Evolutionary conservation across 495 filamentous ascomycete species (phyloP).

Genomic region (Penicillium arizonense): DNA sequence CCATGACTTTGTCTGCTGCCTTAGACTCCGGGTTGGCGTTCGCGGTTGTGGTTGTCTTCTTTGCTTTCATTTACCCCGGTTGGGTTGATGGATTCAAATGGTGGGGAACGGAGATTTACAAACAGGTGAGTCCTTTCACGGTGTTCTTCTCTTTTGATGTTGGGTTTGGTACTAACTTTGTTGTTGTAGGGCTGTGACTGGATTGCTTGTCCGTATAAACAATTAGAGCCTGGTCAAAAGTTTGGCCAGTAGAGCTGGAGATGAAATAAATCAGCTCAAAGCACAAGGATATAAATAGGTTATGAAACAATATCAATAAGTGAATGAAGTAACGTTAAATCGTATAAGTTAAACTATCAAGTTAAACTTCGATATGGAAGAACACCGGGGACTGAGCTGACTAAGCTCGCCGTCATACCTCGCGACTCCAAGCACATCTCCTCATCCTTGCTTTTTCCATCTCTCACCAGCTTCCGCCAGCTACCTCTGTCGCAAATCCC

Average conservation of each 20-base stretch:
- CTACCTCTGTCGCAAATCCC: not conserved
- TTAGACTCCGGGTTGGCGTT: conserved; percentile 80
- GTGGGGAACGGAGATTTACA: conserved; percentile 33
- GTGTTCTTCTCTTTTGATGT: not conserved
- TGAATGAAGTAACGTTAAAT: too few relatives aligned
- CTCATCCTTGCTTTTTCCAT: not conserved
- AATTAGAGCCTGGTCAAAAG: conserved; percentile 23
- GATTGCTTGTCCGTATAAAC: conserved; percentile 27
- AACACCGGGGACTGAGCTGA: not conserved
- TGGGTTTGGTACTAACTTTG: not conserved
- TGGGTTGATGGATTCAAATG: conserved; percentile 26
- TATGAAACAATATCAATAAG: not conserved
- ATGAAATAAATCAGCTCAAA: not conserved
- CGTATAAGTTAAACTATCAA: too few relatives aligned
- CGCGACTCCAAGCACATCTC: not conserved
- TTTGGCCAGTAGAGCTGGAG: conserved; percentile 13
- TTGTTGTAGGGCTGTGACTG: conserved; percentile 24
- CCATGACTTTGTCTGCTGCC: conserved; percentile 80
- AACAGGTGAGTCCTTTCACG: conserved; percentile 13
- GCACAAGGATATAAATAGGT: conserved; percentile 5
- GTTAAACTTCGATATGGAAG: too few relatives aligned
- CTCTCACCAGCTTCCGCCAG: too few relatives aligned
- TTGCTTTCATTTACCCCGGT: conserved; percentile 46
- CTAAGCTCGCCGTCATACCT: conserved; percentile 4
- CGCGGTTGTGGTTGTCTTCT: conserved; percentile 78